Percentiles rank a stretch among this genome's conserved stretches.
These are phyloP conservation scores for Miscanthus lutarioriparius DNA, from an alignment of 176 grass and related monocot genomes.

Conservation along the genomic window DNA sequence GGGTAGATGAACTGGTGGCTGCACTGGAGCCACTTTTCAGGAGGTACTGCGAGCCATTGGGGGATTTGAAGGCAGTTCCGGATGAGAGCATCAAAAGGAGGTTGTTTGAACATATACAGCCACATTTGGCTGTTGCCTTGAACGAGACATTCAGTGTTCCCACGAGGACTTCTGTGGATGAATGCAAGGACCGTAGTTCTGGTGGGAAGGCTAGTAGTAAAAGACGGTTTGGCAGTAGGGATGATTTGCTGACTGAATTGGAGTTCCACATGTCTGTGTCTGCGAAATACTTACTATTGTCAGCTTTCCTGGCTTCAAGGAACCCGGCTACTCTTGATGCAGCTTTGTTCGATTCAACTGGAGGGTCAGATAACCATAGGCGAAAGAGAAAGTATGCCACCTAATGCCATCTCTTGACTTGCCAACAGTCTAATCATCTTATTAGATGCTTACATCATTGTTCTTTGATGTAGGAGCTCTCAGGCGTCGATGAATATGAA, in stretches of 20 bases:
- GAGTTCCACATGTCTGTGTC: constrained; percentile 94
- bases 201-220: constrained; percentile 46
- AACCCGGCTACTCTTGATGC: constrained; percentile 93
- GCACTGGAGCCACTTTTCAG: constrained; percentile 69
- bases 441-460: constrained; percentile 21
- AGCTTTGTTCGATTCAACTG: constrained; percentile 88
- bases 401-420: neutral
- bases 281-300: constrained; percentile 83
- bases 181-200: constrained; percentile 30
- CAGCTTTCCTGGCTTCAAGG: constrained; percentile 88
- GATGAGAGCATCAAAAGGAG: constrained; percentile 69
- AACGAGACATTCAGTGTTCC: constrained; percentile 86
- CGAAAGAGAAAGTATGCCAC: constrained; percentile 77
- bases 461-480: constrained; percentile 58
- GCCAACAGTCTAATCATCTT: neutral
- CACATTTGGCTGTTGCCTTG: constrained; percentile 67
- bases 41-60: constrained; percentile 86
- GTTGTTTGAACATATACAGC: constrained; percentile 75
- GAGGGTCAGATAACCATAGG: constrained; percentile 58
- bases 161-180: constrained; percentile 38
- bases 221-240: constrained; percentile 48
- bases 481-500: constrained; percentile 59
- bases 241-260: constrained; percentile 47
- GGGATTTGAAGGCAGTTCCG: constrained; percentile 51
- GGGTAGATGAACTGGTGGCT: constrained; percentile 71